phyloP scores from a whole-genome alignment of 2,329 filamentous ascomycete genomes.

The Talaromyces sp. region DNA sequence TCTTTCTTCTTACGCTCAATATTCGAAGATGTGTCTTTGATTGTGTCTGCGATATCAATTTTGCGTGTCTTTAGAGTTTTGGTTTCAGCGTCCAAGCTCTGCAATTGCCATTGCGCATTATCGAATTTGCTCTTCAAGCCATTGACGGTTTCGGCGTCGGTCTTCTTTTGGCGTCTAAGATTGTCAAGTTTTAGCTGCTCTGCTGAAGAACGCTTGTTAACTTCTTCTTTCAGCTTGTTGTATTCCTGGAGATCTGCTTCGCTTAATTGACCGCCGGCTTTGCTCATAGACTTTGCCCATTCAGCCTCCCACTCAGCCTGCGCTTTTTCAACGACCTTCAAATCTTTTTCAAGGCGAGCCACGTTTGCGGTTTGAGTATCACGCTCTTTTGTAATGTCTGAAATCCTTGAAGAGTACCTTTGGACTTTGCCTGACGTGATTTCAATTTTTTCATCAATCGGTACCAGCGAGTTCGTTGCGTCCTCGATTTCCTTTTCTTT shows the following conservation, averaged over 20 bases:
- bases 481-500: slow-evolving; percentile 88
- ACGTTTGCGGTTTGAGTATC: slow-evolving; percentile 67
- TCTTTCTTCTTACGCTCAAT: slow-evolving; percentile 87
- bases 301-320: slow-evolving; percentile 84
- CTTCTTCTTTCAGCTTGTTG: slow-evolving; percentile 76
- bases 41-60: slow-evolving; percentile 57
- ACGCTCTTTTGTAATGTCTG: slow-evolving; percentile 70
- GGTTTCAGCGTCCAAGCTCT: slow-evolving; percentile 71
- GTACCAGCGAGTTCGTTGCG: slow-evolving; percentile 78
- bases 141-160: slow-evolving; percentile 85
- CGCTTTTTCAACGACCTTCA: slow-evolving; percentile 82
- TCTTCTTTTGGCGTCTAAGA: slow-evolving; percentile 82
- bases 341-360: slow-evolving; percentile 72
- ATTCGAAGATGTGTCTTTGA: slow-evolving; percentile 69
- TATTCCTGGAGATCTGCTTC: slow-evolving; percentile 87
- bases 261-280: slow-evolving; percentile 80
- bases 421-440: slow-evolving; percentile 70
- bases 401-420: slow-evolving; percentile 64
- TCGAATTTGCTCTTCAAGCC: slow-evolving; percentile 88
- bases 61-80: slow-evolving; percentile 66
- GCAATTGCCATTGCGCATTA: slow-evolving; percentile 66
- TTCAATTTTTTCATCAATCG: slow-evolving; percentile 86
- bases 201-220: slow-evolving; percentile 74
- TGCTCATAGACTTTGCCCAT: slow-evolving; percentile 78
- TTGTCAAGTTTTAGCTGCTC: slow-evolving; percentile 83